Percentiles rank a stretch among this genome's conserved stretches.
Conservation (phyloP, 208 protist species). For the Perkinsela sp. region DNA sequence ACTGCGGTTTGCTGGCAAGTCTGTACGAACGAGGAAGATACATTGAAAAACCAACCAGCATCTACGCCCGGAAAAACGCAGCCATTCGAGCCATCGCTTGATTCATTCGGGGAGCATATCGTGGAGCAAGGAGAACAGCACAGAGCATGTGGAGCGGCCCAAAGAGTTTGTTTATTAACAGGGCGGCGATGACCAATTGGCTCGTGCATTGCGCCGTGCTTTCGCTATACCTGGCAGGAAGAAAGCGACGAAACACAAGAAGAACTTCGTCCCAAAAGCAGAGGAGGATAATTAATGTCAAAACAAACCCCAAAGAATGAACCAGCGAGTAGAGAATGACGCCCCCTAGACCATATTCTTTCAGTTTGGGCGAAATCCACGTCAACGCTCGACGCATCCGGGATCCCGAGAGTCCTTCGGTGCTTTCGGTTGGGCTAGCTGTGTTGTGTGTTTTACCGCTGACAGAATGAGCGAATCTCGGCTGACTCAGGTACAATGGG, state of each 20-base stretch:
- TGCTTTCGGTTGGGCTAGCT: too few relatives aligned
- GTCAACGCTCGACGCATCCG: too few relatives aligned
- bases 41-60: too few relatives aligned
- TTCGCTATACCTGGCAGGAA: neutral
- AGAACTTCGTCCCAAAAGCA: neutral
- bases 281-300: neutral
- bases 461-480: too few relatives aligned
- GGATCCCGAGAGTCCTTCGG: too few relatives aligned
- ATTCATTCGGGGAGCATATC: neutral
- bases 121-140: slow-evolving; percentile 22
- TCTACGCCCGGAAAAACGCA: too few relatives aligned
- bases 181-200: slow-evolving; percentile 9
- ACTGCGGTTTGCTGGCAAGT: too few relatives aligned
- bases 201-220: neutral
- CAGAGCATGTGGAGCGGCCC: slow-evolving; percentile 25
- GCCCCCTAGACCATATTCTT: neutral
- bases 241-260: neutral
- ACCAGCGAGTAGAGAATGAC: neutral
- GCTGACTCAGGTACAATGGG: too few relatives aligned
- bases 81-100: too few relatives aligned
- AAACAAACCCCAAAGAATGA: neutral
- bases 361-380: too few relatives aligned
- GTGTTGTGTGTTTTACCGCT: too few relatives aligned
- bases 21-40: too few relatives aligned
- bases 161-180: slow-evolving; percentile 46